Evolutionary conservation across 2,329 filamentous ascomycete genomes (phyloP), one percentile per base, ranked within the genome.

Genomic region (Cladobotryum protrusum): DNA sequence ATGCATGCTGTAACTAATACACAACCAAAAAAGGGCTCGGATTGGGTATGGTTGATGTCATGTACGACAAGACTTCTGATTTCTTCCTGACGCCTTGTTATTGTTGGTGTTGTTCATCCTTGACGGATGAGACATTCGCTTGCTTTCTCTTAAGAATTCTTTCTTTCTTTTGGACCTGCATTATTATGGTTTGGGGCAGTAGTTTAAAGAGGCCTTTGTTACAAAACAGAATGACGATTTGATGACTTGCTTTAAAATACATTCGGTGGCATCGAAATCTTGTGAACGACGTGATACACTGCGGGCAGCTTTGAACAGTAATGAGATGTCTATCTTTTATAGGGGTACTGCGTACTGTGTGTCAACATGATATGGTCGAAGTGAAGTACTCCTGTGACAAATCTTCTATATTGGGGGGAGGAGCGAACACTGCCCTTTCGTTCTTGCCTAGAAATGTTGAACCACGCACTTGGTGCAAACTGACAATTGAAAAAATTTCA

Each of bases 1-100:
- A 65, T 63, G 57, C 59, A 62, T 53, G 59, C 57, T 68, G 66
- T 67, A 66, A 61, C 58, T 66, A 66, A 67, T 67, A 65, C 59
- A 61, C 59, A 57, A 64, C 54, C 52, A 63, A 65, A 51, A 67
- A 64, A 56, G 57, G 60, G 55, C 54, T 55, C 56, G 56, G 59
- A 56, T 64, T 65, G 62, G 61, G 63, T 64, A 65, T 60, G 58
- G 56, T 54, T 54, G 57, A 59, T 56, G 56, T 57, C 56, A 65
- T 64, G 62, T 67, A 64, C 57, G 61, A 63, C 58, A 64, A 66
- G 63, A 61, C 53, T 54, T 61, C 48, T 56, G 56, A 56, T 54
- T 61, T 56, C 46, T 42, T 47, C 42, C 49, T 48, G 50, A 52
- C 48, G 50, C 48, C 57, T 54, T 50, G 24, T 8, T 50, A 45